Conservation (phyloP, 2,329 filamentous ascomycete species). For the Penicillium sp. region DNA sequence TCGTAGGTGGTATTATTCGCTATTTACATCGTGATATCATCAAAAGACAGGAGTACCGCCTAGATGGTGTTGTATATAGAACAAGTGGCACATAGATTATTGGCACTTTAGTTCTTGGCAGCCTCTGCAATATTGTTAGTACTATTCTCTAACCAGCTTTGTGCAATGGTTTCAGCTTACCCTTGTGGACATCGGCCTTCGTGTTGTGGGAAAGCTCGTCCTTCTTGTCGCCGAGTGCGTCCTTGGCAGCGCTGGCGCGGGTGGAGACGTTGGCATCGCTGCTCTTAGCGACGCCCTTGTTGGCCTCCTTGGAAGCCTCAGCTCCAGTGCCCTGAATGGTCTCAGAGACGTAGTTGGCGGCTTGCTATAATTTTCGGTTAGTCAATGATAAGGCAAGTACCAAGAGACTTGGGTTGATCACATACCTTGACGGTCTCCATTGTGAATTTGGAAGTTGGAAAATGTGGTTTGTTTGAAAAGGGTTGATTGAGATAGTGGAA, state of each 20-base stretch:
- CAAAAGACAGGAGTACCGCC: neutral
- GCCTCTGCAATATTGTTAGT: conserved; percentile 12
- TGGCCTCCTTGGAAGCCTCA: conserved; percentile 65
- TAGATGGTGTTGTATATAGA: neutral
- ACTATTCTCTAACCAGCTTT: neutral
- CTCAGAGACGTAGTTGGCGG: conserved; percentile 69
- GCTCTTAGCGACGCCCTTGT: conserved; percentile 69
- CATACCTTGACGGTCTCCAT: conserved; percentile 26
- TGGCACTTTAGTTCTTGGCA: conserved; percentile 15
- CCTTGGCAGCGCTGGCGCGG: conserved; percentile 55
- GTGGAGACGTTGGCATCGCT: conserved; percentile 53
- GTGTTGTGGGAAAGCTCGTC: conserved; percentile 54
- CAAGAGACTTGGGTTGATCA: neutral
- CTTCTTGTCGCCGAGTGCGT: conserved; percentile 54
- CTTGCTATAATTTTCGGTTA: conserved; percentile 45
- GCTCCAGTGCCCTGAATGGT: conserved; percentile 57
- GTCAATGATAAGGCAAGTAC: neutral
- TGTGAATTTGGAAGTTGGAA: conserved; percentile 2
- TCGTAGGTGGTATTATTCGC: conserved; percentile 5
- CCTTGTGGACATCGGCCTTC: conserved; percentile 28
- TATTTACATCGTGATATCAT: neutral
- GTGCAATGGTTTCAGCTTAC: conserved; percentile 5
- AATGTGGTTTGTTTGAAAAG: neutral
- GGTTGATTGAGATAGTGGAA: neutral
- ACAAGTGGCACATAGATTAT: neutral